Evolutionary conservation across 768 basidiomycete genomes (phyloP).

Genomic region (Aureoboletus auriporus): DNA sequence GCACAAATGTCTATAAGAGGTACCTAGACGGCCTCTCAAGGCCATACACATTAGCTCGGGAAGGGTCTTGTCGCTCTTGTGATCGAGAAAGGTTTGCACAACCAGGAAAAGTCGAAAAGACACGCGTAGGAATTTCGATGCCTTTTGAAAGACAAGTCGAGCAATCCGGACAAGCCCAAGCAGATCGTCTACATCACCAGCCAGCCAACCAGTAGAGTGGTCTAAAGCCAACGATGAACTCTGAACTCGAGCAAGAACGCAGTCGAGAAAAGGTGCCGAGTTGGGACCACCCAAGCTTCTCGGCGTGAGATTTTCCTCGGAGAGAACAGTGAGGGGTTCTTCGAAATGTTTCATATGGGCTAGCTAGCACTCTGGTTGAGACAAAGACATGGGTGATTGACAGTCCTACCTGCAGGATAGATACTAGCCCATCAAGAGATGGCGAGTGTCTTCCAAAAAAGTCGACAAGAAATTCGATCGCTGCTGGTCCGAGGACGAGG

Average conservation of each 20-base stretch:
- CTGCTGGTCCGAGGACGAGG: slow-evolving; percentile 56
- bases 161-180: slow-evolving; percentile 35
- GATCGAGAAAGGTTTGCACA: slow-evolving; percentile 43
- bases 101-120: slow-evolving; percentile 45
- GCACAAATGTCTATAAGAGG: slow-evolving; percentile 43
- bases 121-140: slow-evolving; percentile 36
- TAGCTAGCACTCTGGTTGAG: slow-evolving; percentile 37
- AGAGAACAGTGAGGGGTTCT: slow-evolving; percentile 45
- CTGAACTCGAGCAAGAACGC: slow-evolving; percentile 35
- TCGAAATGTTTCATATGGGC: slow-evolving; percentile 68
- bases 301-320: slow-evolving; percentile 8
- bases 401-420: slow-evolving; percentile 54
- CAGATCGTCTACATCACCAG: slow-evolving; percentile 27
- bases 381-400: background rate
- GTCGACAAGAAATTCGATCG: slow-evolving; percentile 53
- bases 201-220: slow-evolving; percentile 22
- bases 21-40: slow-evolving; percentile 41
- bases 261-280: slow-evolving; percentile 34
- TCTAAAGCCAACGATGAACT: slow-evolving; percentile 12
- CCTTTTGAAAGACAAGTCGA: slow-evolving; percentile 32
- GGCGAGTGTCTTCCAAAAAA: slow-evolving; percentile 52
- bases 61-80: slow-evolving; percentile 33
- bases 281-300: slow-evolving; percentile 11
- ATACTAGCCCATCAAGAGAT: slow-evolving; percentile 54
- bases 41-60: slow-evolving; percentile 43